Percentiles rank a stretch among this genome's conserved stretches.
These are phyloP conservation scores for Prunella vulgaris DNA, from an alignment of 257 asterid genomes.

Conservation along the genomic window DNA sequence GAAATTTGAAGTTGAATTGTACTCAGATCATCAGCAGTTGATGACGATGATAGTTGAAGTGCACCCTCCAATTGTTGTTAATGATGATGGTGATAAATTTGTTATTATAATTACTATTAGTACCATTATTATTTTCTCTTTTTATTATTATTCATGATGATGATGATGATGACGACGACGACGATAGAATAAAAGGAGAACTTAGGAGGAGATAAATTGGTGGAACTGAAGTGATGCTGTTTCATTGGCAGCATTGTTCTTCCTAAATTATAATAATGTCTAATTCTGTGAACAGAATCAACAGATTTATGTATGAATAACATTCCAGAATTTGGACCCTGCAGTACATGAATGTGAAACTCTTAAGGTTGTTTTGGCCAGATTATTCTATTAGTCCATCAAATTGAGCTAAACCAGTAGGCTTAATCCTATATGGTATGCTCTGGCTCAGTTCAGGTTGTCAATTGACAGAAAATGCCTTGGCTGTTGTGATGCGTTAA, in stretches of 20 bases:
- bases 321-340: neutral
- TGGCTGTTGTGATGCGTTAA: neutral
- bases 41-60: neutral
- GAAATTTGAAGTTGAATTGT: neutral
- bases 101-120: too few relatives aligned
- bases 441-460: neutral
- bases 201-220: neutral
- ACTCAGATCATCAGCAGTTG: neutral
- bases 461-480: neutral
- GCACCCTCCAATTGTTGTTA: neutral
- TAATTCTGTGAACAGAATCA: neutral
- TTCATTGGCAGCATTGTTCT: neutral
- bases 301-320: neutral
- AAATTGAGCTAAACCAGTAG: neutral
- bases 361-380: neutral
- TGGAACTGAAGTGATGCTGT: neutral
- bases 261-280: neutral
- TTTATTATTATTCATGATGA: too few relatives aligned
- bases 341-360: neutral
- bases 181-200: neutral
- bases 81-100: too few relatives aligned
- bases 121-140: too few relatives aligned
- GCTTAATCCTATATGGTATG: neutral
- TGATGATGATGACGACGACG: neutral
- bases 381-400: conserved; percentile 1